Base-by-base conservation (phyloP, 257 asterid genomes). In the Scutellaria baicalensis region DNA sequence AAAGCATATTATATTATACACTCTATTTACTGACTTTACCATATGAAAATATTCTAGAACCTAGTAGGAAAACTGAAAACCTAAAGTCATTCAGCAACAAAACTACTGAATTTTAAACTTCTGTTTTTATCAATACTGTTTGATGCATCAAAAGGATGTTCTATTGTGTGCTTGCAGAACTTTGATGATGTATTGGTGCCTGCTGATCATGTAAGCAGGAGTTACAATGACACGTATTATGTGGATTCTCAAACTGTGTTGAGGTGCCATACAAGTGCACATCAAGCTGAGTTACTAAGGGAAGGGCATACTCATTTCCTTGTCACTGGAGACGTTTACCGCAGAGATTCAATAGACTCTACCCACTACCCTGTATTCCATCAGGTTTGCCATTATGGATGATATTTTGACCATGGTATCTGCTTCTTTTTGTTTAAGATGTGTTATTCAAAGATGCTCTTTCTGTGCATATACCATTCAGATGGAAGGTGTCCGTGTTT, bases 401-500 rank as follows among this genome's bases (percentile, higher is more conserved):
- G 42, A 59, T 39, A 35, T n/a, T 60, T 33, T 23, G 63, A 39
- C 60, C 16, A 18, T 58, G 69, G 8, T n/a, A 66, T 74, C 45
- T 38, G 64, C 47, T 59, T 77, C 88, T 89, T 33, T 55, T 77
- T 38, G 54, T 50, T 14, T 66, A 21, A 36, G 27, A 51, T 71
- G 21, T 47, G 33, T 68, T 74, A 70, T 66, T 70, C 57, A 56
- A 49, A 61, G 27, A 66, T 40, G 69, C 40, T 27, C 56, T 66
- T 47, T 71, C 35, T 38, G 33, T 48, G 43, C 39, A 39, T 51
- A 71, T 51, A 71, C 33, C 66, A 17, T 51, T 68, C 84, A 94
- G 99, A 91, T 94, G 97, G 99, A 91, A 84, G 99, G 97, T 42
- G 93, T 94, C 23, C 88, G 97, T n/a, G 92, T 91, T 69, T 94